Percentiles rank a stretch among this genome's conserved stretches.
Evolutionary conservation across 768 basidiomycete genomes (phyloP).

Genomic region (Pleurotus pulmonarius): DNA sequence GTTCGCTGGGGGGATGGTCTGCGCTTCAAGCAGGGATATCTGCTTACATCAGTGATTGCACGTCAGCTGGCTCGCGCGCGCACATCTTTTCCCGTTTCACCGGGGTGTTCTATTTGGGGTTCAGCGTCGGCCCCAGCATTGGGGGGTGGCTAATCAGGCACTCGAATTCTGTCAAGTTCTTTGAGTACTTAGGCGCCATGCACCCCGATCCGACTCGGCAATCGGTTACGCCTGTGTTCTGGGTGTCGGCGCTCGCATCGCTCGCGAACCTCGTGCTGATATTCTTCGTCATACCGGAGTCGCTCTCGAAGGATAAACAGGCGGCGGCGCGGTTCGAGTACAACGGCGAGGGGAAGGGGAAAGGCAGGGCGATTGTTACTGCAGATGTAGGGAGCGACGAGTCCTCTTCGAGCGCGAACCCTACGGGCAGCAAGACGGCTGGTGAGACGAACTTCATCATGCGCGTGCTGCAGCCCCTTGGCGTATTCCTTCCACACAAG

Average conservation of each 20-base stretch:
- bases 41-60: slow-evolving; percentile 83
- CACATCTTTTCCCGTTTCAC: slow-evolving; percentile 70
- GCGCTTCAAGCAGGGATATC: slow-evolving; percentile 73
- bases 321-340: slow-evolving; percentile 25
- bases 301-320: slow-evolving; percentile 41
- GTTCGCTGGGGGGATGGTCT: slow-evolving; percentile 79
- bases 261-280: slow-evolving; percentile 58
- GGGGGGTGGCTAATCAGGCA: slow-evolving; percentile 52
- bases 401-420: not conserved
- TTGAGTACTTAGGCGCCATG: slow-evolving; percentile 7
- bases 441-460: slow-evolving; percentile 20
- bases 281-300: slow-evolving; percentile 69
- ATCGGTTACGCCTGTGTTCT: slow-evolving; percentile 45
- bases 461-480: slow-evolving; percentile 53
- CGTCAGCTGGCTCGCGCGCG: slow-evolving; percentile 77
- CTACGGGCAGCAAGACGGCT: not conserved
- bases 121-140: slow-evolving; percentile 75
- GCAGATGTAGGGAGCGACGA: slow-evolving; percentile 13
- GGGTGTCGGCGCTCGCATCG: slow-evolving; percentile 39
- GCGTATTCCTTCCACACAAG: slow-evolving; percentile 62
- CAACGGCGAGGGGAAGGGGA: slow-evolving; percentile 18
- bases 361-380: slow-evolving; percentile 19
- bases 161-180: slow-evolving; percentile 22
- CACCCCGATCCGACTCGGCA: slow-evolving; percentile 9
- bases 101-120: slow-evolving; percentile 75